Evolutionary conservation across 192 early-diverging fungal species (phyloP), one percentile per base, ranked within the genome.

Genomic region (Rhizophagus sp.): DNA sequence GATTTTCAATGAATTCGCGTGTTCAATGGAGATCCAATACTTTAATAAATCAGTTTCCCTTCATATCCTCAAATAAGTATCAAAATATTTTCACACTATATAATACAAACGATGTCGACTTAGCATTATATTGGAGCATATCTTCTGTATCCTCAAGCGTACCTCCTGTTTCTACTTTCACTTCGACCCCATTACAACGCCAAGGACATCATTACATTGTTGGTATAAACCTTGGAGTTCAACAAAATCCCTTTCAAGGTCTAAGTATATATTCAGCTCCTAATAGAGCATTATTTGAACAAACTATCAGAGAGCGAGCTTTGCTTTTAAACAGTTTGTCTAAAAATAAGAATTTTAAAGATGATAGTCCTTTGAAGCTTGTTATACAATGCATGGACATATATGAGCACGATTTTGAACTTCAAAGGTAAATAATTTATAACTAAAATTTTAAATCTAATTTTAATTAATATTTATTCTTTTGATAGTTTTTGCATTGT

Each of bases 131-230:
- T 78, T 99, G 96, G 96, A 82, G 87, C 84, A 91, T 90, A 65
- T 83, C 86, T 62, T 78, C 39, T 41, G 39, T 41, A 41, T 41
- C 82, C 27, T 82, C 85, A 76, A 7, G 7, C 39, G 39, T 8
- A 8, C 7, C 36, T n/a, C n/a, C n/a, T n/a, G n/a, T n/a, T n/a
- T n/a, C n/a, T n/a, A n/a, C n/a, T n/a, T n/a, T n/a, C n/a, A n/a
- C n/a, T 36, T 36, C 36, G 6, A 36, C 36, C 5, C 66, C 10
- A 41, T 81, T 85, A 79, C 67, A 10, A 44, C 79, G 85, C 0
- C 85, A 86, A 47, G 97, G 97, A 1, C 96, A 99, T 81, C 96
- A 97, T 75, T 96, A 94, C 63, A 95, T 97, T 72, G 93, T 95
- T 27, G 97, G 97, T 22, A 96, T 97, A 65, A 97, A 97, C 79